Percentiles rank a stretch among this genome's conserved stretches.
Evolutionary conservation across 345 rosid genomes (phyloP).

Genomic region (Bruguiera sexangula): DNA sequence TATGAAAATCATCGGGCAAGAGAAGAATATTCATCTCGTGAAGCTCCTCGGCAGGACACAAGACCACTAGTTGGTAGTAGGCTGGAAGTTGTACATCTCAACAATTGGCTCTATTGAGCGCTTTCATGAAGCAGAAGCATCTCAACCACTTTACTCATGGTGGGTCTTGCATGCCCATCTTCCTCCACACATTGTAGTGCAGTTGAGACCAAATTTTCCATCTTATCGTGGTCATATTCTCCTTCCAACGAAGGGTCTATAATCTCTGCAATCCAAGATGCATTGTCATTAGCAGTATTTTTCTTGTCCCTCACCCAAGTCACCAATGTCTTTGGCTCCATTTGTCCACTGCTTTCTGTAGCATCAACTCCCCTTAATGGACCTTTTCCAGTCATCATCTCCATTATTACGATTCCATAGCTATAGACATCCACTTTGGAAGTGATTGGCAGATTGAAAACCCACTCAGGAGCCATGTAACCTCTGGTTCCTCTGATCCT

Average conservation of each 20-base stretch:
- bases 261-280: not conserved
- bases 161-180: conserved; percentile 26
- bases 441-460: conserved; percentile 6
- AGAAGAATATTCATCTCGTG: too few species aligned
- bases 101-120: too few species aligned
- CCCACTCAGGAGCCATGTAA: conserved; percentile 17
- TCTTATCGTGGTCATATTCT: conserved; percentile 9
- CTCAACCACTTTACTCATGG: conserved; percentile 30
- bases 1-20: too few species aligned
- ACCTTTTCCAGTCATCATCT: conserved; percentile 6
- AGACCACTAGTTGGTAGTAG: too few species aligned
- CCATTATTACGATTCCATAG: conserved; percentile 12
- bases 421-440: conserved; percentile 19
- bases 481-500: conserved; percentile 13
- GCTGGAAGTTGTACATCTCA: too few species aligned
- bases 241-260: not conserved
- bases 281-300: not conserved
- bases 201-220: conserved; percentile 23
- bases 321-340: conserved; percentile 18
- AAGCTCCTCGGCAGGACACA: too few species aligned
- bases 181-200: conserved; percentile 31
- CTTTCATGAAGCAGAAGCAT: conserved; percentile 7
- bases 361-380: not conserved
- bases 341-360: conserved; percentile 23
- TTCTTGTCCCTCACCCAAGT: not conserved